Base-by-base conservation (phyloP, 306 rosid genomes). In the Biancaea sappan region DNA sequence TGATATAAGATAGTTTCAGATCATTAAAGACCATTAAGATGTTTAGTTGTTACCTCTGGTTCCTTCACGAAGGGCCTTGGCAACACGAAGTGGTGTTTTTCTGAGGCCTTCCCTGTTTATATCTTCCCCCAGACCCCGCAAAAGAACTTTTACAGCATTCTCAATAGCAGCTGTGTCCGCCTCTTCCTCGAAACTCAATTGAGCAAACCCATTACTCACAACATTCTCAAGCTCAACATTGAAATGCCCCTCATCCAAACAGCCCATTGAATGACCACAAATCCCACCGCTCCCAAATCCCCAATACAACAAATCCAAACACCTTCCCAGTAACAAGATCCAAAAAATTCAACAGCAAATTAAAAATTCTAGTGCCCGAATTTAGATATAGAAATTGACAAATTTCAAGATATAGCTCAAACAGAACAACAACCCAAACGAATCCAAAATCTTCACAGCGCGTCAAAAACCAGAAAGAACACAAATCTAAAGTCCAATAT, bases 61-160 rank as follows among this genome's bases (percentile, higher is more conserved):
- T 82, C 99, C 99, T 79, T 95, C 92, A 59, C 90, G 80, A 51
- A 95, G 93, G 48, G 99, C 96, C 80, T 95, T 92, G 18, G 99
- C 98, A 71, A 95, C 98, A 37, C 97, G 97, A 69, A 86, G 82
- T 51, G 99, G 99, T 24, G 97, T 95, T 82, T 90, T 95, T 73
- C 72, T 80, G 46, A 95, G 61, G 66, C 99, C 98, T 75, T 95
- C 98, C 70, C 99, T 84, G 74, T 88, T 85, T 40, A 87, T 66
- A 79, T 95, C 98, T 73, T 95, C 98, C 16, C 92, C 93, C 5
- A 95, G 82, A 75, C 98, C 99, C 46, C 62, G 80, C 85, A 95
- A 80, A 71, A 95, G 80, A 88, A 88, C 89, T 87, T 82, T 90
- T 16, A 94, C 93, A 52, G 97, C 91, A 86, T 89, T 90, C 76